Evolutionary conservation across 1,139 yeast species (phyloP).

Genomic region (Suhomyces choctaworum): DNA sequence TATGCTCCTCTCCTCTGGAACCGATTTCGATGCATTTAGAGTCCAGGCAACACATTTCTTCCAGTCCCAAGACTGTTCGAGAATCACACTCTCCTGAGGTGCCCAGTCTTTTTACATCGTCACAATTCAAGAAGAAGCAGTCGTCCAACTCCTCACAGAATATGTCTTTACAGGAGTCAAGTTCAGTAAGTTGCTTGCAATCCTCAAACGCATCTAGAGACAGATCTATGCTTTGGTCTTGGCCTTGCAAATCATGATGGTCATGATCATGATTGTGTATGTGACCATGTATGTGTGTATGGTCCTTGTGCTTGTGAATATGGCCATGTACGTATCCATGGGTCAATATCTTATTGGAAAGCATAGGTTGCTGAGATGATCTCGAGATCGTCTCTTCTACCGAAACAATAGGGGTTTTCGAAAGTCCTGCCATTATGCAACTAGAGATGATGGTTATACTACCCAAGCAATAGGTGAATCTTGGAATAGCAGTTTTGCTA

Average conservation of each 20-base stretch:
- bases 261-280: slow-evolving; percentile 54
- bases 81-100: slow-evolving; percentile 3
- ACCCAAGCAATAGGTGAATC: too few relatives aligned
- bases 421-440: too few relatives aligned
- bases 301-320: slow-evolving; percentile 62
- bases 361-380: too few relatives aligned
- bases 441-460: too few relatives aligned
- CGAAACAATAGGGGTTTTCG: too few relatives aligned
- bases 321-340: slow-evolving; percentile 70
- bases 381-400: too few relatives aligned
- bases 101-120: slow-evolving; percentile 19
- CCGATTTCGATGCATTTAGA: slow-evolving; percentile 18
- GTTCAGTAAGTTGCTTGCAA: slow-evolving; percentile 35
- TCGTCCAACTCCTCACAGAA: slow-evolving; percentile 49
- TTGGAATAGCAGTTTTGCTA: too few relatives aligned
- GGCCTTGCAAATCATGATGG: slow-evolving; percentile 23
- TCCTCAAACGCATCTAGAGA: slow-evolving; percentile 12
- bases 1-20: slow-evolving; percentile 9
- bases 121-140: slow-evolving; percentile 42
- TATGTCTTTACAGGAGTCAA: slow-evolving; percentile 41
- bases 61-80: slow-evolving; percentile 2
- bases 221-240: background rate
- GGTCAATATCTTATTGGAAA: slow-evolving; percentile 21
- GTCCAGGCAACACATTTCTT: slow-evolving; percentile 20
- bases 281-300: slow-evolving; percentile 70